Evolutionary conservation across 2,329 filamentous ascomycete species (phyloP).

Genomic region (Aureobasidium sp.): DNA sequence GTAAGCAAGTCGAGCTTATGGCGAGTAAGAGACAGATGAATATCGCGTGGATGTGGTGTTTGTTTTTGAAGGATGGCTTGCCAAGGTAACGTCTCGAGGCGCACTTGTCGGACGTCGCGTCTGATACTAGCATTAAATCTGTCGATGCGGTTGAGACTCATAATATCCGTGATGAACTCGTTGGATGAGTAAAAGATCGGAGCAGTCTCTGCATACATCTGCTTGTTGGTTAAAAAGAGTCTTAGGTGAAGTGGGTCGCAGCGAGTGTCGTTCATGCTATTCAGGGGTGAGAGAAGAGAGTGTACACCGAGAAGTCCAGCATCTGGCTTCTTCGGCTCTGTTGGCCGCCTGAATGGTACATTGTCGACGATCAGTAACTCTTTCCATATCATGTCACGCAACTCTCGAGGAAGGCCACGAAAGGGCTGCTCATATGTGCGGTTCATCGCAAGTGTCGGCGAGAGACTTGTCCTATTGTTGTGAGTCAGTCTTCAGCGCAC

Average conservation of each 20-base stretch:
- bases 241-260: neutral
- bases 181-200: neutral
- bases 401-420: constrained; percentile 1
- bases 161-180: neutral
- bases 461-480: neutral
- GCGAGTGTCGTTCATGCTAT: neutral
- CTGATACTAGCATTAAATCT: neutral
- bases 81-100: neutral
- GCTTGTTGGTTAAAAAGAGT: neutral
- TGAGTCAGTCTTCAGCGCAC: neutral
- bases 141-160: neutral
- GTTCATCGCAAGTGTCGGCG: neutral
- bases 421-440: neutral
- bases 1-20: neutral
- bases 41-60: neutral
- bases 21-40: neutral
- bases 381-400: constrained; percentile 6
- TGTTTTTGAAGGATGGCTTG: neutral
- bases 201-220: neutral
- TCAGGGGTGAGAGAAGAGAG: neutral
- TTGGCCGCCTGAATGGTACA: neutral
- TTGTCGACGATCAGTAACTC: neutral
- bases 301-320: neutral
- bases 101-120: neutral
- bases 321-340: neutral